phyloP scores from a whole-genome alignment of 2,329 filamentous ascomycete genomes.

The Botrytis deweyae region DNA sequence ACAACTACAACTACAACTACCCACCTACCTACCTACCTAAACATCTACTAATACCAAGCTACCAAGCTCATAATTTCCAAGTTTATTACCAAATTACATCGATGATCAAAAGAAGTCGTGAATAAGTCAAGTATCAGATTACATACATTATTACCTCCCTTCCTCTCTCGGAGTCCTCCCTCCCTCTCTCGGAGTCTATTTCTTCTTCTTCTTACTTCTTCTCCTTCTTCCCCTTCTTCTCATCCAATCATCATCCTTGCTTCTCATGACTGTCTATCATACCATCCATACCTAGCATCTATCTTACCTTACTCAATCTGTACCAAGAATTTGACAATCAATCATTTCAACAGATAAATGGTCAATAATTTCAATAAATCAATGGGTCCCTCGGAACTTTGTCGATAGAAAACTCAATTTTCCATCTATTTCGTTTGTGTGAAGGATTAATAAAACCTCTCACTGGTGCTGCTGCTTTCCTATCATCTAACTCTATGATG shows the following conservation, averaged over 20 bases:
- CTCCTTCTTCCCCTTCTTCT: neutral
- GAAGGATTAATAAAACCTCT: neutral
- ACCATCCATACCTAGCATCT: neutral
- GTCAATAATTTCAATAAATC: neutral
- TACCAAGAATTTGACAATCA: neutral
- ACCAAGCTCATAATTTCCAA: neutral
- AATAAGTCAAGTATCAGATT: too few relatives aligned
- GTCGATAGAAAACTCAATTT: neutral
- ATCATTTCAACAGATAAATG: neutral
- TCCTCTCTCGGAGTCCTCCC: too few relatives aligned
- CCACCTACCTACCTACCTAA: too few relatives aligned
- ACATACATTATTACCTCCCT: neutral
- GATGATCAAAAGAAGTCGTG: neutral
- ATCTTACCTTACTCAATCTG: neutral
- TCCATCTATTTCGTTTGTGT: neutral
- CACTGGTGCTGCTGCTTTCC: neutral
- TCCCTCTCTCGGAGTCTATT: too few relatives aligned
- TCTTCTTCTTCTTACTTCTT: too few relatives aligned
- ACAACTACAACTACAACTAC: too few relatives aligned
- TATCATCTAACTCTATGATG: slow-evolving; percentile 15
- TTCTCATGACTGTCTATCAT: neutral
- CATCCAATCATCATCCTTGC: neutral
- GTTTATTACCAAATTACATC: neutral
- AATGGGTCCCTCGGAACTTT: neutral
- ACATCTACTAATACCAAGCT: neutral